These are phyloP conservation scores for Sporodiniella umbellata DNA, from an alignment of 371 early-diverging fungal genomes.

Conservation along the genomic window DNA sequence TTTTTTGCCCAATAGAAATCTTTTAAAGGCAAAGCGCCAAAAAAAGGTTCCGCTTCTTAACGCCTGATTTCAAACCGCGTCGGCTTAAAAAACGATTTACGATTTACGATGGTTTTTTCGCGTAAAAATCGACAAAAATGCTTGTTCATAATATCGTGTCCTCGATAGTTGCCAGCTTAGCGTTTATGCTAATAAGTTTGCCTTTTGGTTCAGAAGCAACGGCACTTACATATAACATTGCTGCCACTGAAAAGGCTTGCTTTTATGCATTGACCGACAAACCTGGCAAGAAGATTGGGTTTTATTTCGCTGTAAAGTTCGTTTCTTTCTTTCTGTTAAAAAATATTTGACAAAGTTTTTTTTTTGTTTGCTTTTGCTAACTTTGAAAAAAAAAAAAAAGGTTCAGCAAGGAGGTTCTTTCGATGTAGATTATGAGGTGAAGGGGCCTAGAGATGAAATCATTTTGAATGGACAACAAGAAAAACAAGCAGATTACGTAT, in stretches of 20 bases:
- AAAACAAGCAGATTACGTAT: slow-evolving; percentile 89
- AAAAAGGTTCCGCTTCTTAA: no score
- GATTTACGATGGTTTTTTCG: no score
- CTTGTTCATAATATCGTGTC: no score
- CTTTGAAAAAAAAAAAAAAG: slow-evolving; percentile 9
- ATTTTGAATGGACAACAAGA: slow-evolving; percentile 75
- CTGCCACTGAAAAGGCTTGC: slow-evolving; percentile 84
- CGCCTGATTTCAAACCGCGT: no score
- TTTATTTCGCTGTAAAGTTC: slow-evolving; percentile 71
- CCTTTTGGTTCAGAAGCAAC: slow-evolving; percentile 36
- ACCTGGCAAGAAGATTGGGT: slow-evolving; percentile 82
- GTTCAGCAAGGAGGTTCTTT: slow-evolving; percentile 77
- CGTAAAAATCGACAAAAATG: no score
- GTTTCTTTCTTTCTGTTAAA: no score
- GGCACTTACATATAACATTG: slow-evolving; percentile 83
- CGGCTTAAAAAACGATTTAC: no score
- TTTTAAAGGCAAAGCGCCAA: no score
- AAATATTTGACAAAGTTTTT: no score
- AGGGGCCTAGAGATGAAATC: slow-evolving; percentile 58
- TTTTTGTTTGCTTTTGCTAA: slow-evolving; percentile 11
- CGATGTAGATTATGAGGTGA: slow-evolving; percentile 86
- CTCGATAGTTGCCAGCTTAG: not conserved
- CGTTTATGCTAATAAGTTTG: not conserved
- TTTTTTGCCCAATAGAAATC: no score
- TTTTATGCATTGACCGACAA: slow-evolving; percentile 70